Evolutionary conservation across 805 yeast species (phyloP), one percentile per base, ranked within the genome.

Genomic region (Candida boidinii): DNA sequence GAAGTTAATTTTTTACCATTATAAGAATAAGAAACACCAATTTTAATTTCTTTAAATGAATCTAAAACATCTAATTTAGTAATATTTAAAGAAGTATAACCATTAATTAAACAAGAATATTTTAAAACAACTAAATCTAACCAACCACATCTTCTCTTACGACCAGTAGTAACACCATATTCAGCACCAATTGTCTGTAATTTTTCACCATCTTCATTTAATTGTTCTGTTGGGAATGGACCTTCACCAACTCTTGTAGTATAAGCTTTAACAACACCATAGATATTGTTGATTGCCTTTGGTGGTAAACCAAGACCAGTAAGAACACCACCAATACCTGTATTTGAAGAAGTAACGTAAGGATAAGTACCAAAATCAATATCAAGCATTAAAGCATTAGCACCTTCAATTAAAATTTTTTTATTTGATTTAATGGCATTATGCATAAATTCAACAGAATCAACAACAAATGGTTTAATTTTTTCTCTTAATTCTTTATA

Each of bases 91-190:
- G 82, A 72, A 29, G 98, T 92, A 73, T 90, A 92, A 36, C 98
- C 98, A 55, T 92, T 92, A 59, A 92, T 85, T 55, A 79, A 61
- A 37, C 87, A 76, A 24, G 96, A 86, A 65, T 92, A 90, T 59
- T 82, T 84, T 60, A 92, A 67, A 18, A 92, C 96, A 17, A 92
- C 97, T 49, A 92, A 68, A 62, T 92, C 98, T 54, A 92, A 76
- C 98, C 98, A 92, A 37, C 98, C 98, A 61, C 98, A 92, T 65
- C 98, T 79, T 70, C 98, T 83, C 73, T 88, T 87, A 67, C 98
- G 80, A 46, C 98, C 98, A 23, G 98, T 92, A 43, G 98, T 92
- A 47, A 92, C 98, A 62, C 98, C 98, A 51, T 56, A 84, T 64
- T 92, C 98, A 37, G 88, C 95, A 51, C 98, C 98, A 42, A 92